Evolutionary conservation across 2,329 filamentous ascomycete species (phyloP).

Genomic region (Fusarium sp.): DNA sequence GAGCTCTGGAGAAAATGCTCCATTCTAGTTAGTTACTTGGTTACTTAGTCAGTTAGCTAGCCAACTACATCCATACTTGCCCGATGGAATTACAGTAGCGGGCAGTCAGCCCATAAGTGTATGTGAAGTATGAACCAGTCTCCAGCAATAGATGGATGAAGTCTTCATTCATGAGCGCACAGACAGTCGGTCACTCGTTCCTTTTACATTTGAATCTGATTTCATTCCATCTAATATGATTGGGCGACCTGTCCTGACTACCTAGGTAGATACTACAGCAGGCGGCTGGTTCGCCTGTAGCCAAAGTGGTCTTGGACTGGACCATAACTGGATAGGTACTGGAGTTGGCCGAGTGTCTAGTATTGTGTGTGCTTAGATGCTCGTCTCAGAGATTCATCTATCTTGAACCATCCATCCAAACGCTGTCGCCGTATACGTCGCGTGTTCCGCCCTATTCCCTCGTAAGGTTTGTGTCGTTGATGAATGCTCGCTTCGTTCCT

Average conservation of each 20-base stretch:
- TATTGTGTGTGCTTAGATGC: constrained; percentile 16
- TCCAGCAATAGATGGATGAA: neutral
- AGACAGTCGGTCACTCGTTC: constrained; percentile 15
- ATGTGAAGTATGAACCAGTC: neutral
- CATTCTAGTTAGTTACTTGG: neutral
- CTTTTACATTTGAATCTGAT: neutral
- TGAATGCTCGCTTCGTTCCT: constrained; percentile 16
- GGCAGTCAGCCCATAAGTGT: too few species aligned
- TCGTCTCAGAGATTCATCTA: constrained; percentile 4
- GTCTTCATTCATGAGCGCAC: neutral
- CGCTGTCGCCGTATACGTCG: constrained; percentile 38
- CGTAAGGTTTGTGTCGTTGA: constrained; percentile 17
- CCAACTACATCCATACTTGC: neutral
- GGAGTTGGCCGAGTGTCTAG: constrained; percentile 21
- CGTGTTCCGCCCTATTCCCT: constrained; percentile 15
- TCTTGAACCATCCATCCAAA: constrained; percentile 17
- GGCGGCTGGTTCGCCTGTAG: constrained; percentile 35
- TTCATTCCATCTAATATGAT: constrained; percentile 6
- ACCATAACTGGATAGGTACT: neutral
- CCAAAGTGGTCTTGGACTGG: constrained; percentile 16
- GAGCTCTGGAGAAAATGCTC: neutral
- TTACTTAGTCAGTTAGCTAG: neutral
- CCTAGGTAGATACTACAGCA: neutral
- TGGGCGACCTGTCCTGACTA: neutral
- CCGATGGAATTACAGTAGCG: neutral